These are phyloP conservation scores for Cordyceps pruinosa DNA, from an alignment of 2,329 filamentous ascomycete species.

Conservation along the genomic window DNA sequence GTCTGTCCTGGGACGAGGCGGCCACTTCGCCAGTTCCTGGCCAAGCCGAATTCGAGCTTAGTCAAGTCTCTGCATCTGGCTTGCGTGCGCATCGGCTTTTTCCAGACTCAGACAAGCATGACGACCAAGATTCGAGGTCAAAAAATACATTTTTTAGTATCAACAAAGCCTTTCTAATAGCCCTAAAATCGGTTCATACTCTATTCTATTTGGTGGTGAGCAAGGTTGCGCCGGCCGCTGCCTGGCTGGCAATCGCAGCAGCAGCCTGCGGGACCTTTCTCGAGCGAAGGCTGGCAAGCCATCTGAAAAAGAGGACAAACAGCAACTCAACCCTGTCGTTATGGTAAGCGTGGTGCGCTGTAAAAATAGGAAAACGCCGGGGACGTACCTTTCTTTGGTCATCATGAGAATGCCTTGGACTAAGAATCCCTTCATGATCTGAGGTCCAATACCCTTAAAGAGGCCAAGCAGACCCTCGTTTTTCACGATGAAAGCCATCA, in stretches of 20 bases:
- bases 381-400: constrained; percentile 82
- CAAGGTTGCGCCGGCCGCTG: constrained; percentile 6
- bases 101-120: too few species aligned
- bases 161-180: neutral
- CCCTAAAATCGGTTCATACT: neutral
- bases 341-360: constrained; percentile 16
- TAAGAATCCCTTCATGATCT: constrained; percentile 84
- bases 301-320: constrained; percentile 81
- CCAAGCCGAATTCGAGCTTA: too few species aligned
- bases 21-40: too few species aligned
- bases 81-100: too few species aligned
- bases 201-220: constrained; percentile 7
- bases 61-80: neutral
- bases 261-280: constrained; percentile 63
- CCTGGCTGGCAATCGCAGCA: constrained; percentile 45
- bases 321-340: constrained; percentile 68
- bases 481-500: constrained; percentile 88
- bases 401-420: constrained; percentile 98
- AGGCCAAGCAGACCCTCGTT: constrained; percentile 78
- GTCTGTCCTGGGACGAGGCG: too few species aligned
- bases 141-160: neutral
- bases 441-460: constrained; percentile 94
- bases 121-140: too few species aligned
- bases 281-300: constrained; percentile 63
- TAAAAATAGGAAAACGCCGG: neutral